Evolutionary conservation across 768 basidiomycete species (phyloP).

Genomic region (Mycena sanguinolenta): DNA sequence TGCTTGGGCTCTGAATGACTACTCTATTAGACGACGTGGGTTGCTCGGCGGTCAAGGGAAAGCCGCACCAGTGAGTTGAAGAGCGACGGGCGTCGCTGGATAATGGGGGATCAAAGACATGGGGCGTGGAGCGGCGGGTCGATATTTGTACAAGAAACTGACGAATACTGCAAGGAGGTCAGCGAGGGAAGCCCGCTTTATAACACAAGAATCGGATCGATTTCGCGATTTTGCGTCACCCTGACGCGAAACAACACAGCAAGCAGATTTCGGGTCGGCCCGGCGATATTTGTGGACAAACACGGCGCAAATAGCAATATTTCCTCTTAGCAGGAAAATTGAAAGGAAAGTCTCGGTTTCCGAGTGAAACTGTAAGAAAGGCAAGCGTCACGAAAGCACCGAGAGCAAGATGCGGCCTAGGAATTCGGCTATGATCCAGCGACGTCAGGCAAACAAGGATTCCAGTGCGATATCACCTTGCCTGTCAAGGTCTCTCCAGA

Average conservation of each 20-base stretch:
- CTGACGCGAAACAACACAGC: conserved; percentile 25
- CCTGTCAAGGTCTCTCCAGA: no score
- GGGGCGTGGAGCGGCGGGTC: conserved; percentile 21
- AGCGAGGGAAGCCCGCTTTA: conserved; percentile 19
- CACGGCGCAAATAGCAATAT: no score
- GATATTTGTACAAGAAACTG: conserved; percentile 24
- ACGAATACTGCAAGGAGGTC: conserved; percentile 24
- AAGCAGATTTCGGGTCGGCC: conserved; percentile 15
- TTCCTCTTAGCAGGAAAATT: no score
- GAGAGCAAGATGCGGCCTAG: no score
- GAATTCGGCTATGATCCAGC: no score
- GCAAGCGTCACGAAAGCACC: no score
- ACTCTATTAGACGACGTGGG: conserved; percentile 15
- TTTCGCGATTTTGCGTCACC: conserved; percentile 24
- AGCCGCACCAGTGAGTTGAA: conserved; percentile 25
- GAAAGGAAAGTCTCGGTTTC: no score
- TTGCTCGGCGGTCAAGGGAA: no score
- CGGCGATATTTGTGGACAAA: no score
- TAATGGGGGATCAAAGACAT: conserved; percentile 25
- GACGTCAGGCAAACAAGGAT: no score
- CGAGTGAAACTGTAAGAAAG: no score
- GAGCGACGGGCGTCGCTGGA: conserved; percentile 24
- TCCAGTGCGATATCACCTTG: no score
- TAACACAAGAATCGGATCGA: conserved; percentile 22
- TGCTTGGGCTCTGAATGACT: conserved; percentile 20